Evolutionary conservation across 208 protist species (phyloP), one percentile per base, ranked within the genome.

Genomic region (Leishmania mexicana): DNA sequence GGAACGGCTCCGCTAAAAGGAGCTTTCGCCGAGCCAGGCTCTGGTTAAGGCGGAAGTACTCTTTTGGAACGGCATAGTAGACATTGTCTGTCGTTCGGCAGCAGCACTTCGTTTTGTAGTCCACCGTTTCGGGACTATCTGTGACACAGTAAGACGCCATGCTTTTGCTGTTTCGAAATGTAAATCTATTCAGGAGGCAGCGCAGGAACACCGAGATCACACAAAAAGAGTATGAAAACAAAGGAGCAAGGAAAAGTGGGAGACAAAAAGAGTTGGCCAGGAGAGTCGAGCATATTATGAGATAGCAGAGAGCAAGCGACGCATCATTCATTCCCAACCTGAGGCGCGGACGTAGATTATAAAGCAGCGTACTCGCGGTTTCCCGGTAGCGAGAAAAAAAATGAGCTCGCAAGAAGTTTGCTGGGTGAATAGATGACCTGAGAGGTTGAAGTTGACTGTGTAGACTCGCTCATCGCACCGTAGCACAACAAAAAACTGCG

Each of bases 51-150:
- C 85, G 82, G 49, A 97, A 95, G 72, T 89, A 97, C 58, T 97
- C 92, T 80, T 95, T 97, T 17, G 94, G 94, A 28, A 94, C 90
- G 35, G 90, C 83, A 73, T 90, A 95, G 83, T 88, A 97, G 24
- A 88, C 77, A 60, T 88, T 87, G 85, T 97, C 92, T 5, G 92
- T 95, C 10, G 94, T 97, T 78, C 89, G 75, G 75, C 90, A 95
- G 80, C 94, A 95, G 83, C 92, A 97, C 74, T 95, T 94, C 3
- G 87, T 91, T 68, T 81, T 90, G 87, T 95, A 97, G 76, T 97
- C 92, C 77, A 97, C 94, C 3, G 64, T 90, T n/a, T 92, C 91
- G 15, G 90, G 92, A 79, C 85, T 88, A 71, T 94, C 90, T 21
- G 93, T 89, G 54, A 95, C 80, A 58, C 91, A 76, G 85, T 94